A percentile compares a stretch with the other conserved stretches of the same genome.
Evolutionary conservation across 345 rosid genomes (phyloP).

Genomic region (Melaleuca alternifolia): DNA sequence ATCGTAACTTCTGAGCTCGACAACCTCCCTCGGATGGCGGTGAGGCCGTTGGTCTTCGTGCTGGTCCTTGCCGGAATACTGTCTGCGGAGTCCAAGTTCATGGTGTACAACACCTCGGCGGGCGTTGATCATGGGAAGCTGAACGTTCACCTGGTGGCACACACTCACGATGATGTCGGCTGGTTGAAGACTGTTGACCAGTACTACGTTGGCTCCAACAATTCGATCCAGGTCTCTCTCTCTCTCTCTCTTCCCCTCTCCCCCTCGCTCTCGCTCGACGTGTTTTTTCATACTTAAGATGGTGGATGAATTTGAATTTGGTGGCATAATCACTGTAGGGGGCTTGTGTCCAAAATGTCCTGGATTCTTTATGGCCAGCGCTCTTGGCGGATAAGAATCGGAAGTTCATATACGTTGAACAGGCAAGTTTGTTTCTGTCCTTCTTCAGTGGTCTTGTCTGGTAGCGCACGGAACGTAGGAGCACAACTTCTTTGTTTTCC

Average conservation of each 20-base stretch:
- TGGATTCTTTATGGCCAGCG: slow-evolving; percentile 90
- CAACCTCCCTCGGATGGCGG: background rate
- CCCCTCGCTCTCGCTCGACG: background rate
- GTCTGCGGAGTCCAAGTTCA: slow-evolving; percentile 51
- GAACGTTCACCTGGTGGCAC: slow-evolving; percentile 93
- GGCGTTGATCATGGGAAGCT: slow-evolving; percentile 65
- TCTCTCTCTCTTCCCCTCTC: background rate
- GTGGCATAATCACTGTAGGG: slow-evolving; percentile 26
- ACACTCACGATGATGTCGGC: slow-evolving; percentile 94
- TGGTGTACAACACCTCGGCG: slow-evolving; percentile 78
- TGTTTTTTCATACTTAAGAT: background rate
- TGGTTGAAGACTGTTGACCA: slow-evolving; percentile 98
- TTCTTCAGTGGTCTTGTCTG: background rate
- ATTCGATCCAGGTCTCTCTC: slow-evolving; percentile 74
- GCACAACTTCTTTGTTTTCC: background rate
- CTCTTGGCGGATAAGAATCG: slow-evolving; percentile 83
- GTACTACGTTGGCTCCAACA: slow-evolving; percentile 97
- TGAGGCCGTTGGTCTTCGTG: background rate
- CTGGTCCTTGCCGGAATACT: slow-evolving; percentile 22
- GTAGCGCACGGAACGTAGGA: background rate
- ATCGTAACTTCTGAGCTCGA: background rate
- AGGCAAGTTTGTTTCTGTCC: slow-evolving; percentile 27
- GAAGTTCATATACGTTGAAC: slow-evolving; percentile 79
- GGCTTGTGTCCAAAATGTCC: slow-evolving; percentile 88
- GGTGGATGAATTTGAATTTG: background rate